These are phyloP conservation scores for Liriodendron chinense DNA, from an alignment of 164 flowering plant species.

Conservation along the genomic window DNA sequence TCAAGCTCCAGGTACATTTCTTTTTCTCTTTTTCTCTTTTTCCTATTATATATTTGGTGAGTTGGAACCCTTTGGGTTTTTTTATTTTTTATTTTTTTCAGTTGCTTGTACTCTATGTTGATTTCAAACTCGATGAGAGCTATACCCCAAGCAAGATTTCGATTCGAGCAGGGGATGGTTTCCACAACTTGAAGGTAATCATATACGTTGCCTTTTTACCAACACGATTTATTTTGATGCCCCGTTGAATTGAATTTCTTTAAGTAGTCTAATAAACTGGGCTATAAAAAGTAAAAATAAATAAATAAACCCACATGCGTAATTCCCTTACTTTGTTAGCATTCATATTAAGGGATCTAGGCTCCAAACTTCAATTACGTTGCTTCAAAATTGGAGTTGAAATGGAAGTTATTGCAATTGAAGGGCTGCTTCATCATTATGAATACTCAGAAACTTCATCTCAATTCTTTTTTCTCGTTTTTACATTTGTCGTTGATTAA, in stretches of 20 bases:
- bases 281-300: neutral
- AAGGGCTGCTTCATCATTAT: neutral
- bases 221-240: neutral
- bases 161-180: constrained; percentile 88
- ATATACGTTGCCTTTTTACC: too few relatives aligned
- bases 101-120: constrained; percentile 82
- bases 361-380: too few relatives aligned
- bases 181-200: constrained; percentile 87
- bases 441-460: neutral
- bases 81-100: constrained; percentile 16
- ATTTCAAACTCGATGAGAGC: constrained; percentile 95
- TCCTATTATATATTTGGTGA: neutral
- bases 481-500: neutral
- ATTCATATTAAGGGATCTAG: too few relatives aligned
- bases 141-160: constrained; percentile 38
- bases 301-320: neutral
- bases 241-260: neutral
- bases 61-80: neutral
- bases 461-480: neutral
- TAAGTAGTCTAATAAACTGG: neutral
- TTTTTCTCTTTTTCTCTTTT: neutral
- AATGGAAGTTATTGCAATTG: neutral
- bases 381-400: too few relatives aligned
- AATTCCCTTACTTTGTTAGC: too few relatives aligned
- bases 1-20: constrained; percentile 59